phyloP scores from a whole-genome alignment of 352 stramenopile species.

The Phytophthora rubi region DNA sequence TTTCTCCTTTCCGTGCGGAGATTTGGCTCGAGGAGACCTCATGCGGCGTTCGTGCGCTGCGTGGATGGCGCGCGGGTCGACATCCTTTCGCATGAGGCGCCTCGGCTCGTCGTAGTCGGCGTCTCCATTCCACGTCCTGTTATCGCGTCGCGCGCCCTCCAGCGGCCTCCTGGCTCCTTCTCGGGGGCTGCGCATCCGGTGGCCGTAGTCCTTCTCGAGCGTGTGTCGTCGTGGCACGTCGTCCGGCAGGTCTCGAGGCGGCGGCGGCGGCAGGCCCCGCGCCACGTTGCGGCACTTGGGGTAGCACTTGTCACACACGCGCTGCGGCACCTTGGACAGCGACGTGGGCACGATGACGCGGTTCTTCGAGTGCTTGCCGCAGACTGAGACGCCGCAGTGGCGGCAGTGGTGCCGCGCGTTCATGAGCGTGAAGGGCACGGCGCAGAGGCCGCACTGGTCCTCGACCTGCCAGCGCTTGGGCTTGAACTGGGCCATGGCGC shows the following conservation, averaged over 20 bases:
- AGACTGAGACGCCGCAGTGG: constrained; percentile 78
- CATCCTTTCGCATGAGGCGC: constrained; percentile 9
- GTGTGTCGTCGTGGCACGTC: constrained; percentile 32
- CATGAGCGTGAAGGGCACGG: constrained; percentile 60
- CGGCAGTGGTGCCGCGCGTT: constrained; percentile 82
- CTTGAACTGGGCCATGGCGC: constrained; percentile 58
- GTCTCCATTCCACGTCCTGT: constrained; percentile 37
- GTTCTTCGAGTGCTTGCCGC: constrained; percentile 73
- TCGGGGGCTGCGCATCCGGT: constrained; percentile 11
- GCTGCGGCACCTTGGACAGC: constrained; percentile 68
- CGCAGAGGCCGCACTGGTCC: constrained; percentile 67
- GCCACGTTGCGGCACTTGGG: constrained; percentile 45
- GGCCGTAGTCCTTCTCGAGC: constrained; percentile 22
- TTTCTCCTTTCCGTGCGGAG: constrained; percentile 18
- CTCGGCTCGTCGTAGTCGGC: constrained; percentile 19
- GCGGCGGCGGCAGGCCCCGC: constrained; percentile 19
- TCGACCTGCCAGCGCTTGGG: constrained; percentile 70
- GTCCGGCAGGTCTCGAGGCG: constrained; percentile 18
- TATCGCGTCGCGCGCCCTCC: constrained; percentile 23
- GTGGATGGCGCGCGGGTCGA: constrained; percentile 10
- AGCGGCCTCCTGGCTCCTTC: constrained; percentile 11
- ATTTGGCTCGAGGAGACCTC: constrained; percentile 23
- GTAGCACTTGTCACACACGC: constrained; percentile 79
- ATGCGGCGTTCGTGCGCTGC: constrained; percentile 28
- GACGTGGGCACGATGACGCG: constrained; percentile 70